These are phyloP conservation scores for Pseudogymnoascus sp. DNA, from an alignment of 2,329 filamentous ascomycete genomes.

Conservation along the genomic window DNA sequence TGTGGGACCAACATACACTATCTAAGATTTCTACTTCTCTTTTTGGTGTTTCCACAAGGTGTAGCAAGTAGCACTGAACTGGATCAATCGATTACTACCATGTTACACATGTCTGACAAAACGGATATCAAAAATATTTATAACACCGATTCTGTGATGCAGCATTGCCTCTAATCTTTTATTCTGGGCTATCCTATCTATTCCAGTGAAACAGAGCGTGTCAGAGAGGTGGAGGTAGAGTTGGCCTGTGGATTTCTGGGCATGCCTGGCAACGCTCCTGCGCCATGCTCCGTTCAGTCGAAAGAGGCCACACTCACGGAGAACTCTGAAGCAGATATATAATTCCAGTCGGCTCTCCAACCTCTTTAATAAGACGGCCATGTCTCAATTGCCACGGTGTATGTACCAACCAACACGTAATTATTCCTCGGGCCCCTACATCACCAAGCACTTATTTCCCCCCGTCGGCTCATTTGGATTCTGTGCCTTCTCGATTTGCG, in stretches of 20 bases:
- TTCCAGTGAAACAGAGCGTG: neutral
- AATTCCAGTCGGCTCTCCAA: neutral
- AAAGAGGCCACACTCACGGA: neutral
- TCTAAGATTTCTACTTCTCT: neutral
- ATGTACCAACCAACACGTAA: neutral
- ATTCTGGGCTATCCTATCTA: constrained; percentile 3
- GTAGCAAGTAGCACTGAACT: neutral
- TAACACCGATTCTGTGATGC: neutral
- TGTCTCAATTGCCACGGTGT: neutral
- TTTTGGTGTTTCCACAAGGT: neutral
- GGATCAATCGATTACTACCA: neutral
- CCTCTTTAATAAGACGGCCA: neutral
- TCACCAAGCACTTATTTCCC: constrained; percentile 72
- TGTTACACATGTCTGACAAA: neutral
- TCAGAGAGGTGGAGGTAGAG: neutral
- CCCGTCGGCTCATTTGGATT: constrained; percentile 78
- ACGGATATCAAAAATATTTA: neutral
- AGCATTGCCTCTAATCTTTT: neutral
- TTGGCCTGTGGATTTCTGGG: neutral
- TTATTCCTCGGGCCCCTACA: constrained; percentile 47
- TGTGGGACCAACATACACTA: neutral
- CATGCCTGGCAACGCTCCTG: neutral
- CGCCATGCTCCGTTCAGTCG: neutral
- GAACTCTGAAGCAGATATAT: neutral
- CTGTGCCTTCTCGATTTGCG: constrained; percentile 87